Percentiles rank a stretch among this genome's conserved stretches.
Evolutionary conservation across 2,329 filamentous ascomycete genomes (phyloP).

Genomic region (Colletotrichum sp.): DNA sequence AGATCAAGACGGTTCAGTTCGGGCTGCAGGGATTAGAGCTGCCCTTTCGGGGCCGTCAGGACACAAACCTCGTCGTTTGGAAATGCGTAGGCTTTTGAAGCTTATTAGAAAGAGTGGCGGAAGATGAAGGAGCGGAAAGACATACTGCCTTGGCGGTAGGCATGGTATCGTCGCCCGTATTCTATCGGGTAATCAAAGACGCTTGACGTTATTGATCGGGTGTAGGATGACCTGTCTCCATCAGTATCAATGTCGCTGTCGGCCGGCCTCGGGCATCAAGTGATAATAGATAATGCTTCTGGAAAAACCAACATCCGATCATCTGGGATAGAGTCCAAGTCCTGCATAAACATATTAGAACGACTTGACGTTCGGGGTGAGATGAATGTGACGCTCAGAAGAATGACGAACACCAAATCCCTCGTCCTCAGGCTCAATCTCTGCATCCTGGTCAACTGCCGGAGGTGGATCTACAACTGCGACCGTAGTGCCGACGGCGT

Average conservation of each 20-base stretch:
- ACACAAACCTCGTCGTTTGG: conserved; percentile 38
- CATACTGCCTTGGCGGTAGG: background rate
- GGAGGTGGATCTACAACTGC: background rate
- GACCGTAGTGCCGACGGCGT: background rate
- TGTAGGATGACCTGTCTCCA: background rate
- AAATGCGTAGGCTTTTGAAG: conserved; percentile 26
- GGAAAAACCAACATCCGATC: background rate
- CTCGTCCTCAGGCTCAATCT: background rate
- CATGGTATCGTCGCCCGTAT: background rate
- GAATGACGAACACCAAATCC: background rate
- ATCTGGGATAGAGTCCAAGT: background rate
- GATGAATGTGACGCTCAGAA: background rate
- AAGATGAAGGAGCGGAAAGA: too few species aligned
- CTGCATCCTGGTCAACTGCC: background rate
- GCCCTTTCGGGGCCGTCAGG: too few species aligned
- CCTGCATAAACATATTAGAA: background rate
- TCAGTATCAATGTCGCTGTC: background rate
- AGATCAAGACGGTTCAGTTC: conserved; percentile 4
- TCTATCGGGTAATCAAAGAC: background rate
- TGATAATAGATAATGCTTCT: too few species aligned
- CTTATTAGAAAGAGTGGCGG: too few species aligned
- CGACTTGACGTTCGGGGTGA: background rate
- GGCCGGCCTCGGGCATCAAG: too few species aligned
- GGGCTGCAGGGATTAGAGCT: background rate
- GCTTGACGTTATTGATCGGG: background rate